Percentiles rank a stretch among this genome's conserved stretches.
Conservation (phyloP, 768 basidiomycete genomes). For the Lactarius sp. region DNA sequence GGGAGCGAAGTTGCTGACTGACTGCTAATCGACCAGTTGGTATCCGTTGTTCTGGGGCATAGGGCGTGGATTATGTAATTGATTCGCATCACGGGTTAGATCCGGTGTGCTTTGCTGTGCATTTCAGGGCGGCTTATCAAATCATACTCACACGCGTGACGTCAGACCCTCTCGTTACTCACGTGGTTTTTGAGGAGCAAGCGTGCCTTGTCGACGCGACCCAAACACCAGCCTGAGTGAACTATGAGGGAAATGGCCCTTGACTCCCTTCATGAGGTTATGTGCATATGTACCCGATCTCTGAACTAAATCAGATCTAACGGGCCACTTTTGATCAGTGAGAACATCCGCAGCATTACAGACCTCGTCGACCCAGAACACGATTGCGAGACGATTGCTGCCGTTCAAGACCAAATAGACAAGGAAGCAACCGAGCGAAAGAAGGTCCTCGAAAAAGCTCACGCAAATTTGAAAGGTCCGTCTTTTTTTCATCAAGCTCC, state of each 20-base stretch:
- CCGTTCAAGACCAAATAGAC: constrained; percentile 65
- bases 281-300: constrained; percentile 1
- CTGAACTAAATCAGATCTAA: background rate
- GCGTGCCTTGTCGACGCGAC: too few relatives aligned
- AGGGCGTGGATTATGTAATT: constrained; percentile 22
- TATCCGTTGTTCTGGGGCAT: constrained; percentile 23
- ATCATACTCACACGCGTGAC: constrained; percentile 19
- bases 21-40: constrained; percentile 17
- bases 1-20: background rate
- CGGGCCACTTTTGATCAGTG: constrained; percentile 36
- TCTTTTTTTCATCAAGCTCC: background rate
- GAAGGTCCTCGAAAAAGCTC: constrained; percentile 65
- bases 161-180: constrained; percentile 19
- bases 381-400: constrained; percentile 70
- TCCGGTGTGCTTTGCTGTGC: too few relatives aligned
- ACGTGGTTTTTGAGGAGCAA: constrained; percentile 3
- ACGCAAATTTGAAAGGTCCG: constrained; percentile 58
- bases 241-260: background rate
- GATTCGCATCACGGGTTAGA: constrained; percentile 10
- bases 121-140: background rate
- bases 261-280: constrained; percentile 18
- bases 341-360: constrained; percentile 63
- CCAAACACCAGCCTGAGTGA: too few relatives aligned
- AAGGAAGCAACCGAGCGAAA: constrained; percentile 51
- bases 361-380: constrained; percentile 74